A percentile compares a stretch with the other conserved stretches of the same genome.
These are phyloP conservation scores for Pezicula rhizophila DNA, from an alignment of 2,329 filamentous ascomycete genomes.

Conservation along the genomic window DNA sequence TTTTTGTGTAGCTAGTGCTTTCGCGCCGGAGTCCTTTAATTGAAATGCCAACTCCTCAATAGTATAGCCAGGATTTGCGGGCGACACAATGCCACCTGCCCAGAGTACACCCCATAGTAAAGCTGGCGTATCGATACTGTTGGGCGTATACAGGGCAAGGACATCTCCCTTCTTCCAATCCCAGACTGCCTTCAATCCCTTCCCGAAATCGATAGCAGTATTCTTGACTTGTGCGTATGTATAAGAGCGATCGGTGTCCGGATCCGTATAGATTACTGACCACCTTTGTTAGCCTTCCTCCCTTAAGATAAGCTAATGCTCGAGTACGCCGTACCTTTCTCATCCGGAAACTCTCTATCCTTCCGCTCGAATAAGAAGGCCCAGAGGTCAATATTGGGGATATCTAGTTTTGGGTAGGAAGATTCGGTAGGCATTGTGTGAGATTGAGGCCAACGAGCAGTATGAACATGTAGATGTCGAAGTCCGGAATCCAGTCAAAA, in stretches of 20 bases:
- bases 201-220: conserved; percentile 69
- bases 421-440: conserved; percentile 25
- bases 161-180: conserved; percentile 81
- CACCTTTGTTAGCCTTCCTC: background rate
- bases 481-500: conserved; percentile 20
- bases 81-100: conserved; percentile 77
- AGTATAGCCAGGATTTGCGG: conserved; percentile 84
- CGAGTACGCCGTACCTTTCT: conserved; percentile 54
- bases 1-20: conserved; percentile 68
- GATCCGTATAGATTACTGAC: conserved; percentile 72
- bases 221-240: conserved; percentile 63
- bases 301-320: too few species aligned
- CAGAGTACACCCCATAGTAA: conserved; percentile 75
- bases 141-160: conserved; percentile 75
- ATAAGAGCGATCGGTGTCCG: conserved; percentile 61
- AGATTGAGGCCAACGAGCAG: conserved; percentile 22
- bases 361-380: conserved; percentile 68
- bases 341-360: conserved; percentile 58
- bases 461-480: conserved; percentile 18
- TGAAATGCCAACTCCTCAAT: conserved; percentile 79
- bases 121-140: conserved; percentile 75
- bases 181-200: conserved; percentile 68
- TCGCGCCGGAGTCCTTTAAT: conserved; percentile 70
- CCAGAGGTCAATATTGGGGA: conserved; percentile 76
- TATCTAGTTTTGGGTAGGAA: conserved; percentile 39